Evolutionary conservation across 257 asterid species (phyloP).

Genomic region (Scutellaria galericulata): DNA sequence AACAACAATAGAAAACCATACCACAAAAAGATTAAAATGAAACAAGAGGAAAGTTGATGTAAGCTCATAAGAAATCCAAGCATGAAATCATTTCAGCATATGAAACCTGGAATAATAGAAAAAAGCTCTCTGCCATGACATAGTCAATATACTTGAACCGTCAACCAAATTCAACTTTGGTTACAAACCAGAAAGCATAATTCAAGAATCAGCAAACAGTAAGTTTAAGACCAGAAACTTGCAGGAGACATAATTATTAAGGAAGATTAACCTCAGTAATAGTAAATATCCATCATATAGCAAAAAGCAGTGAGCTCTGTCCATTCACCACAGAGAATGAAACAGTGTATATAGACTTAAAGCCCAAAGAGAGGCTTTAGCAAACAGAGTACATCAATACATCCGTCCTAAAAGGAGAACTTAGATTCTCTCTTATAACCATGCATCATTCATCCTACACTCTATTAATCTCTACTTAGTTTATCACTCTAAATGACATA

Average conservation of each 20-base stretch:
- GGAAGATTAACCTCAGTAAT: not conserved
- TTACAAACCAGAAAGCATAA: not conserved
- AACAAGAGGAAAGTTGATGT: not conserved
- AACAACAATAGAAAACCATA: not conserved
- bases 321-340: slow-evolving; percentile 21
- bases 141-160: not conserved
- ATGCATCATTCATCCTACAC: slow-evolving; percentile 28
- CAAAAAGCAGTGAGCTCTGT: not conserved
- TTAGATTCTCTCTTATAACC: slow-evolving; percentile 51
- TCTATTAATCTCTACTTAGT: not conserved
- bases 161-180: not conserved
- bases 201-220: not conserved
- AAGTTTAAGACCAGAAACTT: not conserved
- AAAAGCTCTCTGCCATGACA: not conserved
- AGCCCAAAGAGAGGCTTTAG: not conserved
- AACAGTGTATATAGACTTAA: not conserved
- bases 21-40: not conserved
- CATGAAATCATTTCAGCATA: not conserved
- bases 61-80: not conserved
- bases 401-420: slow-evolving; percentile 48
- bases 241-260: not conserved
- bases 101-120: not conserved
- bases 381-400: not conserved
- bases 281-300: not conserved
- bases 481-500: slow-evolving; percentile 43